Percentiles rank a stretch among this genome's conserved stretches.
Evolutionary conservation across 2,329 filamentous ascomycete species (phyloP).

Genomic region (Elsinoe necatrix): DNA sequence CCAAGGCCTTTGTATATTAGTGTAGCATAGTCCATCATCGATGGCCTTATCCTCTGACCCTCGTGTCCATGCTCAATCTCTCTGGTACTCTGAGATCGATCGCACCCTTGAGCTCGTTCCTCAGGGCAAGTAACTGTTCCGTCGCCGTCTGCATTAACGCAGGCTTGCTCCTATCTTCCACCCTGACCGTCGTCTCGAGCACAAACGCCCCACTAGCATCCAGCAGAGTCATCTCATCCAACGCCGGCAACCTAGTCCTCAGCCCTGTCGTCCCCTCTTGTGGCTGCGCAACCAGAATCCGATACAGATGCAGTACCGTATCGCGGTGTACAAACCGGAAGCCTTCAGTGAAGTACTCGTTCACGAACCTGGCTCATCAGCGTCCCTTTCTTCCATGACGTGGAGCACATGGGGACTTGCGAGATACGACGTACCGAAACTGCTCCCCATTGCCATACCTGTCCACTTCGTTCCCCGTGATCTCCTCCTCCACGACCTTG

Average conservation of each 20-base stretch:
- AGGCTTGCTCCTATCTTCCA: slow-evolving; percentile 48
- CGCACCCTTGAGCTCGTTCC: slow-evolving; percentile 47
- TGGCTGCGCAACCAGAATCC: slow-evolving; percentile 39
- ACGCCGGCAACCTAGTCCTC: slow-evolving; percentile 34
- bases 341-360: slow-evolving; percentile 50
- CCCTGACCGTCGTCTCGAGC: slow-evolving; percentile 49
- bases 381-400: background rate
- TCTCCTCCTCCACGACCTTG: slow-evolving; percentile 10
- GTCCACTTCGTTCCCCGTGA: background rate
- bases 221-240: slow-evolving; percentile 41
- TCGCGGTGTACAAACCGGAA: slow-evolving; percentile 52
- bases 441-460: background rate
- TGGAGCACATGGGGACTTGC: too few relatives aligned
- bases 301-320: slow-evolving; percentile 48
- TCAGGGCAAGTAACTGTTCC: slow-evolving; percentile 47
- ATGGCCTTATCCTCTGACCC: slow-evolving; percentile 37
- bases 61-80: slow-evolving; percentile 51
- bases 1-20: background rate
- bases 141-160: slow-evolving; percentile 47
- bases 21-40: background rate
- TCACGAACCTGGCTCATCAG: slow-evolving; percentile 42
- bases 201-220: slow-evolving; percentile 51
- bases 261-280: slow-evolving; percentile 23
- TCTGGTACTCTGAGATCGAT: slow-evolving; percentile 51
- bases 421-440: background rate